Evolutionary conservation across 257 asterid species (phyloP), one percentile per base, ranked within the genome.

Genomic region (Linaria vulgaris): DNA sequence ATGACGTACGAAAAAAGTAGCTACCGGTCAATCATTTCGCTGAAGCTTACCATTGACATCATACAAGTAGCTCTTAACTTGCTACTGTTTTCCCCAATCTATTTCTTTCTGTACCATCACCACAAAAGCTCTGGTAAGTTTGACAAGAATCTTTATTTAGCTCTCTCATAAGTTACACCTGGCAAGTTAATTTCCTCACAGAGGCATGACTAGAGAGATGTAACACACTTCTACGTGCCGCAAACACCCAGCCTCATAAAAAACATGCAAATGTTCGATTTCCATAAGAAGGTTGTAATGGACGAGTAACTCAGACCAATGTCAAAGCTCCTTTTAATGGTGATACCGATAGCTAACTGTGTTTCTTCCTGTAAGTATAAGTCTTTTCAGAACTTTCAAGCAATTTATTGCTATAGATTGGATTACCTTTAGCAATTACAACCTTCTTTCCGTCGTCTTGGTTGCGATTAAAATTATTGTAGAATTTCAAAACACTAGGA

Each of bases 401-500:
- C 21, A 30, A 23, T 48, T 57, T 58, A 38, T 24, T 58, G 39
- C 30, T 41, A 62, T 62, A 61, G 62, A 45, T 46, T 16, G 72
- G 56, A 57, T 16, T 41, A 45, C 47, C 17, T 11, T 17, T 49
- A 13, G 41, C 69, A 56, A 25, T 11, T 3, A 52, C 20, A 60
- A 58, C 52, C 65, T 58, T 51, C 49, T 45, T 47, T 3, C 55
- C 59, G 64, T 50, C 69, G 30, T 59, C 58, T 60, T 52, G 61
- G 63, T 67, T 39, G 27, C 21, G 37, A 34, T 63, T 51, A 61
- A 87, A 66, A 2, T 69, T 65, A 38, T 67, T n/a, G 59, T 90
- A 87, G 69, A 80, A 87, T 46, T 87, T 72, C 81, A 81, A 44
- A 65, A 90, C 95, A 75, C 79, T 87, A 2, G 95, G 95, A 66